Percentiles rank a stretch among this genome's conserved stretches.
Evolutionary conservation across 2,329 filamentous ascomycete species (phyloP).

Genomic region (Colletotrichum tamarilloi): DNA sequence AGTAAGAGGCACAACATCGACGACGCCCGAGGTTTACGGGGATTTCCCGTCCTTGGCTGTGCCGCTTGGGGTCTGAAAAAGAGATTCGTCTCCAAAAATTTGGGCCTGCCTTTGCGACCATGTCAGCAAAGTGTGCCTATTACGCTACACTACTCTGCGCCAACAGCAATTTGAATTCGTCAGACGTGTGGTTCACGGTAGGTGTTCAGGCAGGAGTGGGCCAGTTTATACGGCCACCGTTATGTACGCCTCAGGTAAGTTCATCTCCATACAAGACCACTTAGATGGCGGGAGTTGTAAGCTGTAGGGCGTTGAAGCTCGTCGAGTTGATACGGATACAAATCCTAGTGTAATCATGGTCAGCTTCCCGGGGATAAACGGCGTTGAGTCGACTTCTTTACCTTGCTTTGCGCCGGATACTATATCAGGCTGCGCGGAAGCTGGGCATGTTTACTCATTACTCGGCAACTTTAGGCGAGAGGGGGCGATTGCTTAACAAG

Average conservation of each 20-base stretch:
- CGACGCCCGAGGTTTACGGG: not conserved
- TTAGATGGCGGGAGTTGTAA: not conserved
- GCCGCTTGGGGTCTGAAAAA: not conserved
- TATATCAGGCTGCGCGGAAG: not conserved
- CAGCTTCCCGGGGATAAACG: not conserved
- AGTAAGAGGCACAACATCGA: not conserved
- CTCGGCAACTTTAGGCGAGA: not conserved
- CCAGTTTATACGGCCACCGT: not conserved
- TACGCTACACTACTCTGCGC: slow-evolving; percentile 6
- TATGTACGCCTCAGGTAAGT: not conserved
- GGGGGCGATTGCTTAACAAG: not conserved
- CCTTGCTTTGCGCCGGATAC: not conserved
- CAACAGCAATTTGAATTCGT: not conserved
- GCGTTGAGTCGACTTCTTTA: not conserved
- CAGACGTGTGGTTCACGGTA: not conserved
- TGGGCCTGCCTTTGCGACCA: not conserved
- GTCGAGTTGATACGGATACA: no score
- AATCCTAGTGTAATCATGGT: not conserved
- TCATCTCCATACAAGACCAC: not conserved
- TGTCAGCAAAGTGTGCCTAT: not conserved
- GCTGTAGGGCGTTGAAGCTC: no score
- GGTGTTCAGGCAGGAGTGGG: not conserved
- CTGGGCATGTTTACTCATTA: not conserved
- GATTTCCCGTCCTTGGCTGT: not conserved
- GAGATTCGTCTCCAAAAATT: not conserved